Conservation (phyloP, 2,329 filamentous ascomycete species). For the Colletotrichum sansevieriae region DNA sequence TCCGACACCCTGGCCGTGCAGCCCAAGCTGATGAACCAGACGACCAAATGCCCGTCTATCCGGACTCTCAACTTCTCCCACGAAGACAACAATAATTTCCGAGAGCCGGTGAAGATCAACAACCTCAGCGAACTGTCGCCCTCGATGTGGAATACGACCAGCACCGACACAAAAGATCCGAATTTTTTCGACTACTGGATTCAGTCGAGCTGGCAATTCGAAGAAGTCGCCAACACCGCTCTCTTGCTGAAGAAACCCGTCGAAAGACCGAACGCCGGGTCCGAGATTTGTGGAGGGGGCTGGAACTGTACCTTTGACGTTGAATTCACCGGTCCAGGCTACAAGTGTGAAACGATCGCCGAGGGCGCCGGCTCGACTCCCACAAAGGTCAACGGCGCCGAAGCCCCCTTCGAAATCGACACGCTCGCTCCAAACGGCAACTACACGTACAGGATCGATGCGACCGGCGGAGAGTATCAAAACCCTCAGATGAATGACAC, state of each 20-base stretch:
- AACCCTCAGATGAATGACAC: constrained; percentile 44
- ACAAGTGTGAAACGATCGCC: constrained; percentile 51
- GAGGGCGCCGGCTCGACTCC: constrained; percentile 46
- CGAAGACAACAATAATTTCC: constrained; percentile 52
- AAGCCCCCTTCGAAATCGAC: constrained; percentile 46
- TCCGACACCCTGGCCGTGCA: constrained; percentile 53
- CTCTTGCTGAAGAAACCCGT: constrained; percentile 46
- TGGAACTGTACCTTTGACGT: constrained; percentile 53
- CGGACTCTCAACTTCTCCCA: constrained; percentile 51
- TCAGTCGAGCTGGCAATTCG: constrained; percentile 45
- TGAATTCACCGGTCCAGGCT: constrained; percentile 52
- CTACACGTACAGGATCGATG: constrained; percentile 49
- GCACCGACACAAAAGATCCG: constrained; percentile 35
- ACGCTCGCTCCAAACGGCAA: constrained; percentile 48
- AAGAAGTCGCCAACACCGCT: constrained; percentile 47
- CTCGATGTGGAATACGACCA: constrained; percentile 50
- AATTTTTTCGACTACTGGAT: constrained; percentile 52
- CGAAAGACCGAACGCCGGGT: constrained; percentile 45
- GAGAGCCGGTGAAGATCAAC: constrained; percentile 47
- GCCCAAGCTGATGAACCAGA: constrained; percentile 42
- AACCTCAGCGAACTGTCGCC: constrained; percentile 48
- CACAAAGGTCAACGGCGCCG: constrained; percentile 43
- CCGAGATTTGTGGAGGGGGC: constrained; percentile 50
- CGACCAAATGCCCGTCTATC: constrained; percentile 48
- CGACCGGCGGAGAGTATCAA: constrained; percentile 48